Conservation (phyloP, 768 basidiomycete species). For the Kwoniella dendrophila region DNA sequence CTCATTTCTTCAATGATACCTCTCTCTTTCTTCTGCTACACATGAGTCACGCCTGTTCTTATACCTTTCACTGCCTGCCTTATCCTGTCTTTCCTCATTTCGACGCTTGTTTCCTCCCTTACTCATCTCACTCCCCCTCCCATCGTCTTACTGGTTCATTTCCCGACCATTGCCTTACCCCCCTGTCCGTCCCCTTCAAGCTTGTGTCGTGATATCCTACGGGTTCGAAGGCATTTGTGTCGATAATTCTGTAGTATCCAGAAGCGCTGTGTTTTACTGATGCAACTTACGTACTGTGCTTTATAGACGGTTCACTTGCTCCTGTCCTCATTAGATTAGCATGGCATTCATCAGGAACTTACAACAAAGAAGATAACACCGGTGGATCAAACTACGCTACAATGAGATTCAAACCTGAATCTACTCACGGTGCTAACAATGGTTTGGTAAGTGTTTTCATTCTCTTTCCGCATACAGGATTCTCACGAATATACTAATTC, state of each 20-base stretch:
- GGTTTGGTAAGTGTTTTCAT: slow-evolving; percentile 45
- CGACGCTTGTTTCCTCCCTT: too few relatives aligned
- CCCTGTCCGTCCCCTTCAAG: too few relatives aligned
- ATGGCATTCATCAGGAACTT: slow-evolving; percentile 93
- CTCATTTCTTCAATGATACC: background rate
- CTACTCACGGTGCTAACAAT: slow-evolving; percentile 64
- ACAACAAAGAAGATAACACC: slow-evolving; percentile 65
- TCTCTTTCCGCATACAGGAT: slow-evolving; percentile 4
- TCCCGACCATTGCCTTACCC: too few relatives aligned
- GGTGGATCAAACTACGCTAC: slow-evolving; percentile 83
- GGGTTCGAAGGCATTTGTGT: too few relatives aligned
- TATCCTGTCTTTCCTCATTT: too few relatives aligned
- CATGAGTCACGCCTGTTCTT: too few relatives aligned
- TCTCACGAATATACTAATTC: background rate
- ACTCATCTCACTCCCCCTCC: too few relatives aligned
- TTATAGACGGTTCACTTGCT: slow-evolving; percentile 59
- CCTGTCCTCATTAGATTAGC: slow-evolving; percentile 86
- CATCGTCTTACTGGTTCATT: too few relatives aligned
- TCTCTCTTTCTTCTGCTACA: background rate
- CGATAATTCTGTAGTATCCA: too few relatives aligned
- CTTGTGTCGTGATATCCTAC: too few relatives aligned
- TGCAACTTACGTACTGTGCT: slow-evolving; percentile 3
- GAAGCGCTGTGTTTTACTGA: background rate
- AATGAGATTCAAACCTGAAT: slow-evolving; percentile 93
- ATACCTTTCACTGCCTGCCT: too few relatives aligned